phyloP scores from a whole-genome alignment of 768 basidiomycete genomes.

The Mycena maculata region DNA sequence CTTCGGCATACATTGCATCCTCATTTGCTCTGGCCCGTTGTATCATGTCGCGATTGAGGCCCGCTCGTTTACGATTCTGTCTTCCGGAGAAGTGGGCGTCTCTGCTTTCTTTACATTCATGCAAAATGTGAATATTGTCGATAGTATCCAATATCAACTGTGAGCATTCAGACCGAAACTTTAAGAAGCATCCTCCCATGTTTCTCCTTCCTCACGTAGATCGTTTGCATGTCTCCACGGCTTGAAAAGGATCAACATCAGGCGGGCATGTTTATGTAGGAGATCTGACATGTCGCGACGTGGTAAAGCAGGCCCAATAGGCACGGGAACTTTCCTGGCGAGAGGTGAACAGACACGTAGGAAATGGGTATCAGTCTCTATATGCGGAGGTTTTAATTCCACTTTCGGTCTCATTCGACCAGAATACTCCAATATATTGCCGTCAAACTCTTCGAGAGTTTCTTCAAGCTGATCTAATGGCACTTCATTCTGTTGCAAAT shows the following conservation, averaged over 20 bases:
- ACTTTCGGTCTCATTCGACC: not conserved
- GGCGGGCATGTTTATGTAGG: slow-evolving; percentile 34
- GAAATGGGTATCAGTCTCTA: slow-evolving; percentile 35
- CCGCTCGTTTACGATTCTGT: not conserved
- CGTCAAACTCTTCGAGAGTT: not conserved
- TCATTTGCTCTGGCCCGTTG: not conserved
- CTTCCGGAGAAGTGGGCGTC: not conserved
- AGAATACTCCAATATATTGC: not conserved
- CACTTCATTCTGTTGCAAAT: not conserved
- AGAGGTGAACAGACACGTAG: slow-evolving; percentile 12
- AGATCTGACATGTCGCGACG: slow-evolving; percentile 37
- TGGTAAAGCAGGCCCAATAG: slow-evolving; percentile 49
- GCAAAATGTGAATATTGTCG: slow-evolving; percentile 13
- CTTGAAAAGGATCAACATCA: slow-evolving; percentile 47
- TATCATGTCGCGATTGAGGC: not conserved
- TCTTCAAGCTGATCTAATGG: not conserved
- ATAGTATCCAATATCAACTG: not conserved
- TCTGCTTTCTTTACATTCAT: slow-evolving; percentile 1
- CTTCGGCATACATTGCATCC: not conserved
- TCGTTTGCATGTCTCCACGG: slow-evolving; percentile 49
- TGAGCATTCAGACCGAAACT: not conserved
- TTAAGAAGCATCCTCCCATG: slow-evolving; percentile 44
- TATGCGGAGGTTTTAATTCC: slow-evolving; percentile 29
- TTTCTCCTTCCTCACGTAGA: slow-evolving; percentile 29
- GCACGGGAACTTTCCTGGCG: slow-evolving; percentile 43